A percentile compares a stretch with the other conserved stretches of the same genome.
These are phyloP conservation scores for Rasamsonia emersonii DNA, from an alignment of 2,329 filamentous ascomycete genomes.

Conservation along the genomic window DNA sequence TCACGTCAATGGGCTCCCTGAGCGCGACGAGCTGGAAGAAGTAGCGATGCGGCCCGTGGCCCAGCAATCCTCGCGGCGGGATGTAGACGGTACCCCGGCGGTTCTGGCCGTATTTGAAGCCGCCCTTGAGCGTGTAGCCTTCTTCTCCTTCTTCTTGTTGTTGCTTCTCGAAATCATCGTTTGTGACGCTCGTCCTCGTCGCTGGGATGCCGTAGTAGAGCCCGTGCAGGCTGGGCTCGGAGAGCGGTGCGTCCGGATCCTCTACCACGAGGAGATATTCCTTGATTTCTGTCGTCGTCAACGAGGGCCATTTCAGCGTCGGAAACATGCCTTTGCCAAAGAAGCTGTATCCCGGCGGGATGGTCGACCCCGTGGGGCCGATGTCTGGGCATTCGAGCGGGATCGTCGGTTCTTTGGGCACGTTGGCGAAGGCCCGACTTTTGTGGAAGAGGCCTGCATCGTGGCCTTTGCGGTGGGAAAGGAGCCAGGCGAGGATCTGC, in stretches of 20 bases:
- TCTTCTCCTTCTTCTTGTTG: conserved; percentile 10
- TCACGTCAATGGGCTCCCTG: conserved; percentile 33
- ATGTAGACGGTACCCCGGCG: conserved; percentile 35
- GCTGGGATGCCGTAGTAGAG: conserved; percentile 24
- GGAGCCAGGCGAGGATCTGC: too few species aligned
- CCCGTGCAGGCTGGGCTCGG: conserved; percentile 11
- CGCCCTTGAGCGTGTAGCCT: conserved; percentile 23
- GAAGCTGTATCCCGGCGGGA: conserved; percentile 3
- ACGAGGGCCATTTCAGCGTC: conserved; percentile 2
- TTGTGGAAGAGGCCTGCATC: too few species aligned
- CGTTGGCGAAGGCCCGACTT: conserved; percentile 2
- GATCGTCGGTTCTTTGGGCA: conserved; percentile 4
- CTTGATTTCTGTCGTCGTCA: conserved; percentile 1
- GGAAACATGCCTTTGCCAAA: conserved; percentile 2
- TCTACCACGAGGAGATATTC: conserved; percentile 11
- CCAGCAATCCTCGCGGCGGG: conserved; percentile 39
- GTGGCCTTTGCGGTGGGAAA: too few species aligned
- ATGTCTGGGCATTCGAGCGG: conserved; percentile 6
- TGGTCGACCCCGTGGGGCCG: conserved; percentile 4
- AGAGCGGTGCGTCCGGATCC: conserved; percentile 13
- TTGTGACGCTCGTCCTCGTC: conserved; percentile 23
- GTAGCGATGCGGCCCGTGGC: conserved; percentile 46
- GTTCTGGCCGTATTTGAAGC: conserved; percentile 42
- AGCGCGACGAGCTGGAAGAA: conserved; percentile 45
- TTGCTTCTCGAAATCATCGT: conserved; percentile 31